phyloP scores from a whole-genome alignment of 305 asterid species.

The Fraxinus floribunda region DNA sequence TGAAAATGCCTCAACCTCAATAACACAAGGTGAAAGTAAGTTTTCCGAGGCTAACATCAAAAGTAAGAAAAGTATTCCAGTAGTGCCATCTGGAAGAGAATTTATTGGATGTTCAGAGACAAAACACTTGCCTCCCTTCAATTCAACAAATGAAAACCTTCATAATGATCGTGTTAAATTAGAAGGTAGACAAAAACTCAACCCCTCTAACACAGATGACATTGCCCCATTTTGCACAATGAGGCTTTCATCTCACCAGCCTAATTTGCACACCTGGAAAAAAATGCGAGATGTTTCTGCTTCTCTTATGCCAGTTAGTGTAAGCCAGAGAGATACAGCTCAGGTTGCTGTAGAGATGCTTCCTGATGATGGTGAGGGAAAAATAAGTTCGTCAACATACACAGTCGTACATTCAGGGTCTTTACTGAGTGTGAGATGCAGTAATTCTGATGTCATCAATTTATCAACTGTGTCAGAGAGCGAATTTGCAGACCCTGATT shows the following conservation, averaged over 20 bases:
- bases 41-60: slow-evolving; percentile 39
- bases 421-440: slow-evolving; percentile 23
- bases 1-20: slow-evolving; percentile 39
- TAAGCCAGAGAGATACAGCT: slow-evolving; percentile 34
- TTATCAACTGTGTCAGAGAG: slow-evolving; percentile 34
- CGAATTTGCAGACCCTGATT: slow-evolving; percentile 75
- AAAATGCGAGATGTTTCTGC: slow-evolving; percentile 41
- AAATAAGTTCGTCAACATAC: slow-evolving; percentile 37
- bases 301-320: slow-evolving; percentile 37
- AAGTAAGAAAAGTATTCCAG: slow-evolving; percentile 23
- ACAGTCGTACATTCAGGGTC: slow-evolving; percentile 29
- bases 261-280: slow-evolving; percentile 36
- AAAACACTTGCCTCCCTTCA: slow-evolving; percentile 35
- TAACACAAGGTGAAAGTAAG: slow-evolving; percentile 37
- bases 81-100: slow-evolving; percentile 25
- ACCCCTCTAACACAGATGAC: slow-evolving; percentile 44
- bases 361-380: slow-evolving; percentile 34
- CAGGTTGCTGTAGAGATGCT: slow-evolving; percentile 38
- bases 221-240: slow-evolving; percentile 40
- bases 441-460: slow-evolving; percentile 22
- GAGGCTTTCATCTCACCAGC: slow-evolving; percentile 39
- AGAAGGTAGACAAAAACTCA: slow-evolving; percentile 41
- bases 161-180: slow-evolving; percentile 40
- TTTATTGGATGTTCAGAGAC: slow-evolving; percentile 19
- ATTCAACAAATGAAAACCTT: slow-evolving; percentile 39